Evolutionary conservation across 78 protist genomes (phyloP), one percentile per base, ranked within the genome.

Genomic region (Isochrysis galbana): DNA sequence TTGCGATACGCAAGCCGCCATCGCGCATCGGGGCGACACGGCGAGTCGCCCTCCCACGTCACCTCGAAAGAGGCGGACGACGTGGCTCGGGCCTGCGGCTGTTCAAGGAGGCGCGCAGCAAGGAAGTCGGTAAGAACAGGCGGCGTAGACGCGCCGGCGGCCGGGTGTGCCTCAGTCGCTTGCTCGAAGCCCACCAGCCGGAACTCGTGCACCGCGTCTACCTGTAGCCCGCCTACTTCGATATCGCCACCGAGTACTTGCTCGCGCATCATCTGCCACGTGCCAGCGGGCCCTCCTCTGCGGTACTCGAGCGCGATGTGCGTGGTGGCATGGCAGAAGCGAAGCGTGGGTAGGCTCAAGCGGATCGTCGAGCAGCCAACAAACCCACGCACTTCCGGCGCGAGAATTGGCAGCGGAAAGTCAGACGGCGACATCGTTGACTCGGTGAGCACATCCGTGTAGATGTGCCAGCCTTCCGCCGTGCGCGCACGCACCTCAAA

Each of bases 81-180:
- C 48, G 84, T 77, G 84, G 84, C 47, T 17, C 74, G 82, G 7
- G 41, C 84, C 32, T 5, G 2, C 84, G 84, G 84, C 7, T 41
- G 47, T 29, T 1, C 21, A 17, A 39, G 45, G 14, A 77, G 84
- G 34, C 48, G 45, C 47, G 84, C 10, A 46, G 2, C 17, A 32
- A 10, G 47, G 47, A 77, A 14, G 84, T 77, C 84, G 1, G 84
- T 39, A 26, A 77, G 22, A 46, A 77, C 21, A 4, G 84, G 47
- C 84, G 84, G 84, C 84, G 84, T 77, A 23, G 84, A 1, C 47
- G 84, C 46, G 84, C 84, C 84, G n/a, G 84, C 47, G 29, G 84
- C 23, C 19, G 46, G n/a, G 47, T 5, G 34, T 32, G 84, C 14
- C 36, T 39, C 84, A 17, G 46, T 3, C 32, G 26, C 7, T 10